These are phyloP conservation scores for Magnusiomyces suaveolens DNA, from an alignment of 1,139 yeast genomes.

Conservation along the genomic window DNA sequence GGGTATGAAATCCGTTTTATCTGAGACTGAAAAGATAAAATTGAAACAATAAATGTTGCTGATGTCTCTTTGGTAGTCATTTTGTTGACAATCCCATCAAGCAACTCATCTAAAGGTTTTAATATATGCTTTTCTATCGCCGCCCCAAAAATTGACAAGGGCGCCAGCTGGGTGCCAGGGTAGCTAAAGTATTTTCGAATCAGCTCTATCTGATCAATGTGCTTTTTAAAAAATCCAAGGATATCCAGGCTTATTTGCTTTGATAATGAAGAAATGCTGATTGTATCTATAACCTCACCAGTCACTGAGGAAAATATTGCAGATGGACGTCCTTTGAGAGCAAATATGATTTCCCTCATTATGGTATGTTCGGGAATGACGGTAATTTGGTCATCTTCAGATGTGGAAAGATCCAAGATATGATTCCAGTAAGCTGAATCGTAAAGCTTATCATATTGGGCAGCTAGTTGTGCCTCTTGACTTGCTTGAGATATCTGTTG, in stretches of 20 bases:
- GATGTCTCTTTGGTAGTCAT: not conserved
- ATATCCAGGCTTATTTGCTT: not conserved
- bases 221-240: not conserved
- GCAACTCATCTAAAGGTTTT: not conserved
- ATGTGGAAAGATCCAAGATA: not conserved
- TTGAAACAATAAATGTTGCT: not conserved
- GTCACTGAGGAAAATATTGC: not conserved
- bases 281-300: not conserved
- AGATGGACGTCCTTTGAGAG: not conserved
- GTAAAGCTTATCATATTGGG: not conserved
- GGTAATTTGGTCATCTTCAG: not conserved
- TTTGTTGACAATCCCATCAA: not conserved
- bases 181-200: not conserved
- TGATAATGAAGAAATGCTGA: not conserved
- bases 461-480: not conserved
- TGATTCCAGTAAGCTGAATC: constrained; percentile 3
- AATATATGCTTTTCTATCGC: constrained; percentile 2
- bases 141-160: constrained; percentile 5
- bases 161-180: not conserved
- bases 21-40: not conserved
- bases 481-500: not conserved
- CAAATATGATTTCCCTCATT: not conserved
- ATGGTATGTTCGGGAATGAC: not conserved
- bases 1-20: not conserved
- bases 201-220: not conserved